Evolutionary conservation across 192 early-diverging fungal genomes (phyloP).

Genomic region (Backusella circina): DNA sequence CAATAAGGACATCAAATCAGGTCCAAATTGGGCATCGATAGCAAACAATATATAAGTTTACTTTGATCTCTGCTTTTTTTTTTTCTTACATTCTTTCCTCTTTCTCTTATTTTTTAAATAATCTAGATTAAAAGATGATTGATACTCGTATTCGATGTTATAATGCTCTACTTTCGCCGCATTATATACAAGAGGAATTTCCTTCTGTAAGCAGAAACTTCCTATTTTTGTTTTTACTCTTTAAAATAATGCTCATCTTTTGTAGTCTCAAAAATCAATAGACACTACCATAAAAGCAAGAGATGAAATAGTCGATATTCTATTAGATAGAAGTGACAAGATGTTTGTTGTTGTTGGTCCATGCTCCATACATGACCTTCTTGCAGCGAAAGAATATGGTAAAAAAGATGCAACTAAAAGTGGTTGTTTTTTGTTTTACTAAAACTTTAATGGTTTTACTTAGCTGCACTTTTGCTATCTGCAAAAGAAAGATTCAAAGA

Average conservation of each 20-base stretch:
- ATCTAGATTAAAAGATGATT: constrained; percentile 42
- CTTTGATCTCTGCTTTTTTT: neutral
- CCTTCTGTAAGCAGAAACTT: constrained; percentile 55
- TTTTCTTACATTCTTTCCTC: neutral
- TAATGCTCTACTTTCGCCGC: constrained; percentile 85
- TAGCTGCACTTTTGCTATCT: constrained; percentile 16
- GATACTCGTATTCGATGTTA: constrained; percentile 83
- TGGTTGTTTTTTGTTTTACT: too few species aligned
- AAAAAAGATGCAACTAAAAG: neutral
- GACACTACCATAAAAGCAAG: constrained; percentile 45
- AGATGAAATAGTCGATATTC: constrained; percentile 63
- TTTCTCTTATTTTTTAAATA: neutral
- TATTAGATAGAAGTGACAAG: constrained; percentile 76
- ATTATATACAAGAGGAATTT: constrained; percentile 80
- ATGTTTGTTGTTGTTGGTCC: constrained; percentile 89
- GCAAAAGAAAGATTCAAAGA: constrained; percentile 57
- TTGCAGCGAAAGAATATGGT: constrained; percentile 83
- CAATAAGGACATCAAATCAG: neutral
- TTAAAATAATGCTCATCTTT: neutral
- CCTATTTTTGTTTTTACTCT: neutral
- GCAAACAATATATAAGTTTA: neutral
- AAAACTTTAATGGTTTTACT: too few species aligned
- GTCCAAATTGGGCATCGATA: neutral
- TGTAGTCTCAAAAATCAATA: constrained; percentile 19
- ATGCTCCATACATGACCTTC: constrained; percentile 91